Conservation (phyloP, 1,139 yeast species). For the Candida tropicalis region DNA sequence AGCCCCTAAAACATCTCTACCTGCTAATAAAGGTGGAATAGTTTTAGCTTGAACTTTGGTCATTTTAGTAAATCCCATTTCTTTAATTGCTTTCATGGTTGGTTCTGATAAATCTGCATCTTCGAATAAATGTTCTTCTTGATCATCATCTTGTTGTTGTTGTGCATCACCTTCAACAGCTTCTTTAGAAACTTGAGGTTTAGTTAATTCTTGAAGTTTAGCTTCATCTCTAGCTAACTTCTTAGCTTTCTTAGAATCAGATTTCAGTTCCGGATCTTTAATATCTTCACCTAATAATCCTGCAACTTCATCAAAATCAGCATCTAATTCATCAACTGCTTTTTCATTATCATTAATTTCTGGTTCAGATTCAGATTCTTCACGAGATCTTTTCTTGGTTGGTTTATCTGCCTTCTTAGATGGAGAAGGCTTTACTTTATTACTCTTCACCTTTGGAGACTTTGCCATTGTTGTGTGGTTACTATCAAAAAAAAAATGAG, state of each 20-base stretch:
- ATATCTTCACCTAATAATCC: conserved; percentile 49
- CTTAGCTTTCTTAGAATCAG: conserved; percentile 20
- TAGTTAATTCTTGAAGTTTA: conserved; percentile 22
- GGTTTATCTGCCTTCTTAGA: not conserved
- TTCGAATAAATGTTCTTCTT: conserved; percentile 50
- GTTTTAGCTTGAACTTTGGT: conserved; percentile 93
- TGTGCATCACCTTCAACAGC: conserved; percentile 29
- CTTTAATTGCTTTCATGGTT: conserved; percentile 74
- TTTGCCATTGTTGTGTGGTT: conserved; percentile 15
- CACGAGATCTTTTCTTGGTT: conserved; percentile 14
- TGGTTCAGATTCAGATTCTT: conserved; percentile 20
- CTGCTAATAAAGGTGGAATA: conserved; percentile 92
- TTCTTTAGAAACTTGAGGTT: conserved; percentile 19
- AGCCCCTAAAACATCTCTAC: conserved; percentile 94
- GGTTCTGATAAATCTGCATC: conserved; percentile 70
- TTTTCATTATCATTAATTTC: conserved; percentile 43
- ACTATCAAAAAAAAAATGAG: not conserved
- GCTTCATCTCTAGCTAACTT: conserved; percentile 20
- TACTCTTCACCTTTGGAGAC: conserved; percentile 12
- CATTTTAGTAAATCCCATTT: conserved; percentile 89
- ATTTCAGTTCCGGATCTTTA: conserved; percentile 41
- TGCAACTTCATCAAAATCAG: conserved; percentile 59
- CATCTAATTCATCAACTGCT: conserved; percentile 51
- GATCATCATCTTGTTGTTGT: conserved; percentile 34
- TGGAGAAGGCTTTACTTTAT: conserved; percentile 1